A percentile compares a stretch with the other conserved stretches of the same genome.
These are phyloP conservation scores for Luffa acutangula DNA, from an alignment of 306 rosid species.

Conservation along the genomic window DNA sequence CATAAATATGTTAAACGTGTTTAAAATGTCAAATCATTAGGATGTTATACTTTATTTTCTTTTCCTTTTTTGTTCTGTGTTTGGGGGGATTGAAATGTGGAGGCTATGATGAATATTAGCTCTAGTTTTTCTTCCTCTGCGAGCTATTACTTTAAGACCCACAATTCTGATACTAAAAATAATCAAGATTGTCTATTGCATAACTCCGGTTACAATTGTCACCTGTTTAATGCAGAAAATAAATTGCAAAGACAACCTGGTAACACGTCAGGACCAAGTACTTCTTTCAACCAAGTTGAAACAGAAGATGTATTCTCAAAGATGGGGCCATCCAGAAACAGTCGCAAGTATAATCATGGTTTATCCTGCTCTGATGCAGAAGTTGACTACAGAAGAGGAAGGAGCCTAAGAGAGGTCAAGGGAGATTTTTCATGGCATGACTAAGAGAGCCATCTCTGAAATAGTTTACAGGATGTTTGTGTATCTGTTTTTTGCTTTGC, in stretches of 20 bases:
- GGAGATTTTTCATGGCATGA: slow-evolving; percentile 51
- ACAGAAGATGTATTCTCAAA: slow-evolving; percentile 65
- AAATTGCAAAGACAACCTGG: slow-evolving; percentile 37
- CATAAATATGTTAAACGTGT: neutral
- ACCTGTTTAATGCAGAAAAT: slow-evolving; percentile 42
- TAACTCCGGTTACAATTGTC: slow-evolving; percentile 11
- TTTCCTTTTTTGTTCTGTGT: neutral
- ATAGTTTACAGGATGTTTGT: slow-evolving; percentile 24
- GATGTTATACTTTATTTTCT: neutral
- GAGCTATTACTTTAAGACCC: neutral
- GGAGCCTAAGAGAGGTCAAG: slow-evolving; percentile 70
- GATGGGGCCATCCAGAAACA: slow-evolving; percentile 45
- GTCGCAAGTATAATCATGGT: slow-evolving; percentile 62
- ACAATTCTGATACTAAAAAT: neutral
- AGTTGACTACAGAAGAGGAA: slow-evolving; percentile 88
- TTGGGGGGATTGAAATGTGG: too few relatives aligned
- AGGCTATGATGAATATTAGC: too few relatives aligned
- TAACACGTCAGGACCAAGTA: slow-evolving; percentile 48
- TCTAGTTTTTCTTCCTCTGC: neutral
- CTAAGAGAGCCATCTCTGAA: slow-evolving; percentile 33
- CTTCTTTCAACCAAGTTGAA: slow-evolving; percentile 30
- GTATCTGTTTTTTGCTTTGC: slow-evolving; percentile 34
- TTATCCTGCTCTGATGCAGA: slow-evolving; percentile 92
- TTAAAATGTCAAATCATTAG: neutral
- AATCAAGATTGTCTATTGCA: neutral